Percentiles rank a stretch among this genome's conserved stretches.
phyloP scores from a whole-genome alignment of 345 rosid genomes.

The Dimocarpus longan region DNA sequence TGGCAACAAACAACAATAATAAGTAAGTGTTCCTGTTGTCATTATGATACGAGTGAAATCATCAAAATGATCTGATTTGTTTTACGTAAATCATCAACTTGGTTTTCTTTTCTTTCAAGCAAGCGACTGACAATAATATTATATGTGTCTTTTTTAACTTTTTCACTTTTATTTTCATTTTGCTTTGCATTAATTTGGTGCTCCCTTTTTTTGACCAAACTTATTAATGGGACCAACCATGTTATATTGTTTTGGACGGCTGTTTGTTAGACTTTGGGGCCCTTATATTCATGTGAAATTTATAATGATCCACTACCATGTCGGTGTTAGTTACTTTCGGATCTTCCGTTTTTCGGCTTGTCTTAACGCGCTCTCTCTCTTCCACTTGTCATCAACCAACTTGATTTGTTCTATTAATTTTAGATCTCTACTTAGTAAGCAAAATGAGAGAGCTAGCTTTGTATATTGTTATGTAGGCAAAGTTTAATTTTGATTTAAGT shows the following conservation, averaged over 20 bases:
- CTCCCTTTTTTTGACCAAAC: constrained; percentile 15
- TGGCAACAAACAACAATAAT: too few relatives aligned
- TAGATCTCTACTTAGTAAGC: not conserved
- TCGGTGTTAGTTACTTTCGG: constrained; percentile 29
- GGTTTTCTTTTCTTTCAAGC: constrained; percentile 41
- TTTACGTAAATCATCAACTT: too few relatives aligned
- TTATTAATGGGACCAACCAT: constrained; percentile 6
- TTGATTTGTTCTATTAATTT: not conserved
- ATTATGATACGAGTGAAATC: too few relatives aligned
- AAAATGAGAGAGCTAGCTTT: too few relatives aligned
- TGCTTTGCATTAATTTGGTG: constrained; percentile 14
- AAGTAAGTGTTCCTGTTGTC: too few relatives aligned
- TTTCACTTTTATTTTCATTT: not conserved
- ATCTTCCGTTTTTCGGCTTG: constrained; percentile 16
- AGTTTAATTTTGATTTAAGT: too few relatives aligned
- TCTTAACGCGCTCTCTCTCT: not conserved
- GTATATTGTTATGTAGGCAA: too few relatives aligned
- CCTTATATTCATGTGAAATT: constrained; percentile 49
- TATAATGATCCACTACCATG: constrained; percentile 13
- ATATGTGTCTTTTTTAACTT: not conserved
- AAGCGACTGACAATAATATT: constrained; percentile 19
- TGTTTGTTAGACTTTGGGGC: constrained; percentile 30
- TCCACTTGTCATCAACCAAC: too few relatives aligned
- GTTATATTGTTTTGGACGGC: constrained; percentile 13
- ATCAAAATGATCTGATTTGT: too few relatives aligned